These are phyloP conservation scores for Pleurotus eryngii DNA, from an alignment of 768 basidiomycete species.

Conservation along the genomic window DNA sequence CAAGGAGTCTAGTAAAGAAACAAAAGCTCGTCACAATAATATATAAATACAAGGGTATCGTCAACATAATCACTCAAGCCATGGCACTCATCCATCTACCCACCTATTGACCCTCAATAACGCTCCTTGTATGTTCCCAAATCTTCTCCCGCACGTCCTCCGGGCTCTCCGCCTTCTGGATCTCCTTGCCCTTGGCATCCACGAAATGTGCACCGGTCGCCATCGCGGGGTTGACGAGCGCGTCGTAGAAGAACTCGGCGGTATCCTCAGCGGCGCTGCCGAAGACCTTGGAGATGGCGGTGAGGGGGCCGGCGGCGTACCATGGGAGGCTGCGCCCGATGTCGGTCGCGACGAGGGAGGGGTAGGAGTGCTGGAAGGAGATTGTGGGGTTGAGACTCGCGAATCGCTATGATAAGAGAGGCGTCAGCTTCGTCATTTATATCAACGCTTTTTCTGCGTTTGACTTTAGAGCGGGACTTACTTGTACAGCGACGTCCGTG, in stretches of 20 bases:
- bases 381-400: conserved; percentile 26
- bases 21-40: no score
- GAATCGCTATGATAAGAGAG: conserved; percentile 18
- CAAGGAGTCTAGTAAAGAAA: no score
- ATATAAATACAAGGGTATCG: no score
- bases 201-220: conserved; percentile 3
- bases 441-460: no score
- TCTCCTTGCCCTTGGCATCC: conserved; percentile 5
- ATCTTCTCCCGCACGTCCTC: conserved; percentile 1
- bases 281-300: conserved; percentile 20
- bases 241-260: conserved; percentile 34
- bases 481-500: conserved; percentile 55
- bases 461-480: conserved; percentile 10
- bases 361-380: conserved; percentile 33
- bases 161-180: conserved; percentile 1
- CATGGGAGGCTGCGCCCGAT: conserved; percentile 13
- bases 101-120: neutral
- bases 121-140: conserved; percentile 1
- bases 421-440: no score
- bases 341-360: conserved; percentile 31
- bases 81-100: no score
- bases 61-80: no score
- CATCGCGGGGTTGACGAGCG: conserved; percentile 18
- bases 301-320: conserved; percentile 24
- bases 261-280: conserved; percentile 22